Evolutionary conservation across 2,329 filamentous ascomycete species (phyloP).

Genomic region (Diaporthe eres): DNA sequence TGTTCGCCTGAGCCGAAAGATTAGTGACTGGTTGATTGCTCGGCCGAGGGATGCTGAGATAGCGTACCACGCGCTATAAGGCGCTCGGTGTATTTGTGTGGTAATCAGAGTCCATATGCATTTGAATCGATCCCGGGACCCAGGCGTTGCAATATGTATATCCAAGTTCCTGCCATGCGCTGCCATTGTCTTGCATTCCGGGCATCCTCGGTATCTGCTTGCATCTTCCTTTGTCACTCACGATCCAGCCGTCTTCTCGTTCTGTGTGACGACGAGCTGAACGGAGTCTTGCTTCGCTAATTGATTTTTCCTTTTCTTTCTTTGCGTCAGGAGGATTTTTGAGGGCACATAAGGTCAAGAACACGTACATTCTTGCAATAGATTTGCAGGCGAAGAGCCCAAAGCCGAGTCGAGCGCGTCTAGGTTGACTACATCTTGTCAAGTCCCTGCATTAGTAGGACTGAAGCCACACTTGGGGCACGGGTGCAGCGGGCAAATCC

Average conservation of each 20-base stretch:
- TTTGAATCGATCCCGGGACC: background rate
- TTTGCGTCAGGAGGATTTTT: background rate
- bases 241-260: background rate
- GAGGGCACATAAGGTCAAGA: background rate
- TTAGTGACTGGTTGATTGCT: slow-evolving; percentile 6
- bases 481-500: background rate
- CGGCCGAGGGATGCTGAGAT: slow-evolving; percentile 5
- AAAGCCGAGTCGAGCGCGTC: background rate
- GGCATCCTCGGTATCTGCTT: background rate
- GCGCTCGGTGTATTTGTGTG: too few species aligned
- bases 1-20: background rate
- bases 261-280: background rate
- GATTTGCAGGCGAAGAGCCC: background rate
- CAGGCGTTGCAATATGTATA: background rate
- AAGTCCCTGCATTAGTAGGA: background rate
- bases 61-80: background rate
- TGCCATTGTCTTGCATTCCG: background rate
- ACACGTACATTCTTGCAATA: background rate
- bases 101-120: background rate
- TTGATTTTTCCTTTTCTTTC: too few species aligned
- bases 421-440: background rate
- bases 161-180: background rate
- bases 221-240: background rate
- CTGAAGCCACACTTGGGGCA: background rate
- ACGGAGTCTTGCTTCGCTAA: background rate